Evolutionary conservation across 2,329 filamentous ascomycete genomes (phyloP).

Genomic region (Botrytis sinoallii): DNA sequence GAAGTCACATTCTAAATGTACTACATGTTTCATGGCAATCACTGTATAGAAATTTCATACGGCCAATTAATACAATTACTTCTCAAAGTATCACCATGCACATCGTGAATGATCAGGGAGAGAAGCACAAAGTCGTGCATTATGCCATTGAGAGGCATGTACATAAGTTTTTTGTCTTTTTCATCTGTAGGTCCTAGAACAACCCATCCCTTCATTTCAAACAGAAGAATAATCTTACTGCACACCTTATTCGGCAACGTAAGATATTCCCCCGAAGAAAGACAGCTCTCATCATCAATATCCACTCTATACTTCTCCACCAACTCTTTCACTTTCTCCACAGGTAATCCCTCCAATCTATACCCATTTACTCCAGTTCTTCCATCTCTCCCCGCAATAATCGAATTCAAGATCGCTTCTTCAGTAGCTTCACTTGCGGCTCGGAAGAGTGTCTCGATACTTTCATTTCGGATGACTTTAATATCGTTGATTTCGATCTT

Average conservation of each 20-base stretch:
- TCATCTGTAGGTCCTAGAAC: too few relatives aligned
- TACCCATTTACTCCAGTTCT: conserved; percentile 53
- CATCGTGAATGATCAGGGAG: not conserved
- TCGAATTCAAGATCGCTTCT: conserved; percentile 62
- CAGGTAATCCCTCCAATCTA: conserved; percentile 49
- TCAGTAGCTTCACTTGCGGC: conserved; percentile 61
- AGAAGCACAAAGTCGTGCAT: too few relatives aligned
- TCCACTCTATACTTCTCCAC: conserved; percentile 27
- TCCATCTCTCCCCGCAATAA: conserved; percentile 56
- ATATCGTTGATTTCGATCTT: conserved; percentile 44
- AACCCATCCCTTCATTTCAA: too few relatives aligned
- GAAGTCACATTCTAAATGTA: not conserved
- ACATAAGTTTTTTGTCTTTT: too few relatives aligned
- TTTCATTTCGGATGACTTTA: conserved; percentile 53
- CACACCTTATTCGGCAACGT: not conserved
- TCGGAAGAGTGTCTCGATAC: conserved; percentile 60
- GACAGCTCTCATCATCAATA: conserved; percentile 12
- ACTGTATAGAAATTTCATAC: not conserved
- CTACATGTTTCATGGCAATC: not conserved
- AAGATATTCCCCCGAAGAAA: not conserved
- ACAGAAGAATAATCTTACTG: not conserved
- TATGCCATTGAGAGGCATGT: too few relatives aligned
- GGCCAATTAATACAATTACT: not conserved
- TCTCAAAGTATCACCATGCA: not conserved
- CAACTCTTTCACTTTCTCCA: conserved; percentile 37